phyloP scores from a whole-genome alignment of 1,284 basidiomycete genomes.

The Quambalaria eucalypti region DNA sequence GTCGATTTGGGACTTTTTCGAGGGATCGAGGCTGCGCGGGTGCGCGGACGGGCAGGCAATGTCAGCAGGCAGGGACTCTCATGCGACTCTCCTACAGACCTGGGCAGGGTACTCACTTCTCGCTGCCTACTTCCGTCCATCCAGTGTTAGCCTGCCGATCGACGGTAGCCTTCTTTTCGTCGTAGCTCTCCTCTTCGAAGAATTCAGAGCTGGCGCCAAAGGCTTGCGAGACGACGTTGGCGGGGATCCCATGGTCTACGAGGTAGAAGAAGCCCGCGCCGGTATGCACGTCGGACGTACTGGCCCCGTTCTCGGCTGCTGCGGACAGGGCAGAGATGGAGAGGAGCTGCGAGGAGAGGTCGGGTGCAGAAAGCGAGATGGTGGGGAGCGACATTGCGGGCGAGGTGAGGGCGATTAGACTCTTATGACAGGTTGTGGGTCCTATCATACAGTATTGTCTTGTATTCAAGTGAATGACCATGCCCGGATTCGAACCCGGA shows the following conservation, averaged over 20 bases:
- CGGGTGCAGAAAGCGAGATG: too few relatives aligned
- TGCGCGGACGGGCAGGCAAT: background rate
- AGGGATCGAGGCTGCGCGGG: conserved; percentile 11
- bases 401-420: too few relatives aligned
- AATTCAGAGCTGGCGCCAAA: conserved; percentile 14
- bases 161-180: conserved; percentile 6
- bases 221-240: conserved; percentile 14
- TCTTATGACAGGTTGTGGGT: too few relatives aligned
- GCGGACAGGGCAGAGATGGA: too few relatives aligned
- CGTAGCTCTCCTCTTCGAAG: conserved; percentile 17
- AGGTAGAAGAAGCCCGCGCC: conserved; percentile 38
- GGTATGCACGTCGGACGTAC: too few relatives aligned
- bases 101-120: conserved; percentile 3
- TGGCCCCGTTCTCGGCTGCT: too few relatives aligned
- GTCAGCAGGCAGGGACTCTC: background rate
- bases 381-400: too few relatives aligned
- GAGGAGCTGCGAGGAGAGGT: too few relatives aligned
- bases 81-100: conserved; percentile 2
- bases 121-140: conserved; percentile 14
- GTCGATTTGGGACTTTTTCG: conserved; percentile 16
- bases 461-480: too few relatives aligned
- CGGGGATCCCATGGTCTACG: conserved; percentile 19
- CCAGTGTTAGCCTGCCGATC: conserved; percentile 20
- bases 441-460: too few relatives aligned
- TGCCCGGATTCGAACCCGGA: too few relatives aligned